Percentiles rank a stretch among this genome's conserved stretches.
phyloP scores from a whole-genome alignment of 176 grass and related monocot genomes.

The Elaeis guineensis region DNA sequence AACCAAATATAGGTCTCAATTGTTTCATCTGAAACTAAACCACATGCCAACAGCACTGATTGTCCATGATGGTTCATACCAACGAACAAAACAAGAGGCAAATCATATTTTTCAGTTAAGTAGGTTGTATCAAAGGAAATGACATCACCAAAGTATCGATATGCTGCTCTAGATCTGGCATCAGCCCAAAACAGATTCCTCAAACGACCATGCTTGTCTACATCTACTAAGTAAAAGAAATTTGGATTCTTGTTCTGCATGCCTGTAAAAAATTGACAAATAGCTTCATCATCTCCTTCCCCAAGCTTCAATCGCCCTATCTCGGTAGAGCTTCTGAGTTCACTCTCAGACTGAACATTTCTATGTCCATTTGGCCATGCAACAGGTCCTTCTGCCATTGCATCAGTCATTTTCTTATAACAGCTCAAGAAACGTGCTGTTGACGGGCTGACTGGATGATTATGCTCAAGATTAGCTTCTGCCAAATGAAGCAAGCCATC shows the following conservation, averaged over 20 bases:
- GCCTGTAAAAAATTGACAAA: conserved; percentile 54
- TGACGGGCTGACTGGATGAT: conserved; percentile 70
- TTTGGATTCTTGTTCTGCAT: conserved; percentile 76
- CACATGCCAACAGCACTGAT: conserved; percentile 62
- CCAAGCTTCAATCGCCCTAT: conserved; percentile 14
- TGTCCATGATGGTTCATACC: conserved; percentile 95
- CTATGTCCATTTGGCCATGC: conserved; percentile 38
- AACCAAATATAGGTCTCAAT: conserved; percentile 83
- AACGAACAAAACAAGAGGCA: conserved; percentile 72
- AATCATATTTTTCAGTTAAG: conserved; percentile 67
- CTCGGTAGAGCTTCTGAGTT: conserved; percentile 36
- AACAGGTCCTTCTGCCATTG: conserved; percentile 31
- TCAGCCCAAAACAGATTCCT: conserved; percentile 87
- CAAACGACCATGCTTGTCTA: conserved; percentile 58
- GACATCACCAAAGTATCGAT: conserved; percentile 77
- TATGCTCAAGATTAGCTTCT: conserved; percentile 67
- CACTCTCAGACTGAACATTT: conserved; percentile 49
- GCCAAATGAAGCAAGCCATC: conserved; percentile 85
- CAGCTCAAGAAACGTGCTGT: conserved; percentile 37
- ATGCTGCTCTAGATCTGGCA: conserved; percentile 67
- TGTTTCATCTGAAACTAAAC: conserved; percentile 67
- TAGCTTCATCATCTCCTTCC: conserved; percentile 58
- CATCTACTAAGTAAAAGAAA: conserved; percentile 83
- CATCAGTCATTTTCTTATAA: conserved; percentile 58
- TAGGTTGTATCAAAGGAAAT: conserved; percentile 79